Conservation (phyloP, 768 basidiomycete genomes). For the Boletus eberwhitei region DNA sequence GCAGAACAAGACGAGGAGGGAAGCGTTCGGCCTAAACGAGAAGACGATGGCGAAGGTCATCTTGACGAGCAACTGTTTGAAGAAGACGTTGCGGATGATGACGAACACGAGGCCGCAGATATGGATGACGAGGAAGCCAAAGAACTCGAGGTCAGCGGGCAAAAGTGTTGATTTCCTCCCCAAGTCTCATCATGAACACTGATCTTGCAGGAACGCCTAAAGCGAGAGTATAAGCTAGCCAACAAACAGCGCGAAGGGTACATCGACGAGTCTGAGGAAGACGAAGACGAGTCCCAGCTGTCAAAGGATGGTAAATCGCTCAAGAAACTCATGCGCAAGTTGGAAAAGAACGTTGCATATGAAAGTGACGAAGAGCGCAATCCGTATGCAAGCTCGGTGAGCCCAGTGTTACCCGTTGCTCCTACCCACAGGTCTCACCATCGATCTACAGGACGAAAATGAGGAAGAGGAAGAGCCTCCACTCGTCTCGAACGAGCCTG, state of each 20-base stretch:
- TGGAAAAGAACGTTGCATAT: slow-evolving; percentile 79
- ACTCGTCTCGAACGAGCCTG: slow-evolving; percentile 40
- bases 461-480: slow-evolving; percentile 70
- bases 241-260: slow-evolving; percentile 70
- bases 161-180: not conserved
- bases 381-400: slow-evolving; percentile 76
- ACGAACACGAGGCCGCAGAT: slow-evolving; percentile 71
- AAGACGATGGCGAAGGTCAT: slow-evolving; percentile 74
- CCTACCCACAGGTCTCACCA: not conserved
- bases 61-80: slow-evolving; percentile 81
- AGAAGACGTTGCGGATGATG: slow-evolving; percentile 84
- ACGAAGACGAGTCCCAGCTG: slow-evolving; percentile 55
- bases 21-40: slow-evolving; percentile 49
- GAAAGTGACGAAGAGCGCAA: slow-evolving; percentile 80
- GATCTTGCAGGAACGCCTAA: slow-evolving; percentile 65
- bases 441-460: slow-evolving; percentile 53
- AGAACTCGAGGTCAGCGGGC: slow-evolving; percentile 62
- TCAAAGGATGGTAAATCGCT: slow-evolving; percentile 75
- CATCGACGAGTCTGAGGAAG: slow-evolving; percentile 73
- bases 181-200: not conserved
- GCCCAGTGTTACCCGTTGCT: slow-evolving; percentile 23
- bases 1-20: slow-evolving; percentile 71
- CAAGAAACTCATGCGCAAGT: slow-evolving; percentile 81
- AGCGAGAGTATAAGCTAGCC: slow-evolving; percentile 75
- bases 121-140: slow-evolving; percentile 83